Evolutionary conservation across 1,284 basidiomycete genomes (phyloP), one percentile per base, ranked within the genome.

Genomic region (Amylostereum areolatum): DNA sequence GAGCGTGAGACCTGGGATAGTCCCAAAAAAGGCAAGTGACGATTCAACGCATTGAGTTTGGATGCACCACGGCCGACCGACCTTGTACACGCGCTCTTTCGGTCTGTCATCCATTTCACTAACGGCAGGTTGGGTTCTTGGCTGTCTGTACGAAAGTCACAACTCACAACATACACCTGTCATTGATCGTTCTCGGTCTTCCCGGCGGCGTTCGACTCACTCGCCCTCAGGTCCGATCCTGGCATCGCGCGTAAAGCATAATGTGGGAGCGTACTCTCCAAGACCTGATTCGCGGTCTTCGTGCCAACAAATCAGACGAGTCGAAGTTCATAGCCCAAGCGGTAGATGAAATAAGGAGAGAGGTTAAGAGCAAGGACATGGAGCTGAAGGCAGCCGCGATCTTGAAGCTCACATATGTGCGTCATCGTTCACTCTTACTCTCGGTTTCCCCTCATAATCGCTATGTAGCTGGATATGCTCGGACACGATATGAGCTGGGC

Each of bases 231-330:
- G 8, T 35, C 34, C 34, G 9, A 35, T 35, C 25, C 41, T 29
- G 11, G 4, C 25, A 45, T 4, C 30, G n/a, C 32, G 9, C 25
- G 36, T 45, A 25, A 33, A 12, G 18, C 4, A 43, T 36, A 32
- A 94, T 96, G 92, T 96, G 92, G 87, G 92, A 96, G 72, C 79
- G 92, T 46, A 94, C 91, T 10, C 77, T 96, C 11, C 89, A 95
- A 62, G 92, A 95, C 69, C 85, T 96, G 58, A 92, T 96, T 62
- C 81, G 92, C 52, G 92, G 92, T 43, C 75, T 96, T 55, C 83
- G 92, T 49, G 88, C 88, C 46, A 89, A 89, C 71, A 91, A 89
- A 72, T 78, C 80, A 58, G 89, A 91, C 71, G 86, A 91, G 66
- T 70, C 79, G 61, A 87, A 84, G 65, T 91, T 91, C 68, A 87